Evolutionary conservation across 2,329 filamentous ascomycete genomes (phyloP).

Genomic region (Dothiorella sarmentorum): DNA sequence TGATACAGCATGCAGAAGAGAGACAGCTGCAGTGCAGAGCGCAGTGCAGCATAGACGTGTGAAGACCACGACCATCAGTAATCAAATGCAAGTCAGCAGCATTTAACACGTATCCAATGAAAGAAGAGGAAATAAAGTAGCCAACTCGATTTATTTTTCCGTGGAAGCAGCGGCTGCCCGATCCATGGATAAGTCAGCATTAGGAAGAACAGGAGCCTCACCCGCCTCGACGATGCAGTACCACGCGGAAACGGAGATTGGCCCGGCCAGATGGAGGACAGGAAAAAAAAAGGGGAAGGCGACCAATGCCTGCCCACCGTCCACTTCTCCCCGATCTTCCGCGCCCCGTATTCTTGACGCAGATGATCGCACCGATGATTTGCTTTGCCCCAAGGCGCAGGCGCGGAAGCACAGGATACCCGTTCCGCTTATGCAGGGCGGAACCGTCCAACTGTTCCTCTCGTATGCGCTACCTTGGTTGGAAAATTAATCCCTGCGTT

Average conservation of each 20-base stretch:
- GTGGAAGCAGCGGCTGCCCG: no score
- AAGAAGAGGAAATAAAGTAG: no score
- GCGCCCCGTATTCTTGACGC: background rate
- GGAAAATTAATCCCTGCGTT: background rate
- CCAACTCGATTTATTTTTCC: no score
- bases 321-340: background rate
- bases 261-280: background rate
- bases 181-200: no score
- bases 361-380: slow-evolving; percentile 15
- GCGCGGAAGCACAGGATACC: slow-evolving; percentile 13
- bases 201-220: no score
- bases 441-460: background rate
- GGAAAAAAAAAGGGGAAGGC: background rate
- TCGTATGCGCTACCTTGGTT: no score
- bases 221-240: background rate
- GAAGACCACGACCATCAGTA: background rate
- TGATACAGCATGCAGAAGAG: background rate
- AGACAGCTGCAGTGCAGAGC: background rate
- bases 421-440: slow-evolving; percentile 11
- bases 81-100: background rate
- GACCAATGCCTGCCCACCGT: background rate
- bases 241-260: background rate
- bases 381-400: background rate
- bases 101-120: no score
- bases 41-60: background rate